A percentile compares a stretch with the other conserved stretches of the same genome.
phyloP scores from a whole-genome alignment of 139 green algal species.

The Micractinium sp. region DNA sequence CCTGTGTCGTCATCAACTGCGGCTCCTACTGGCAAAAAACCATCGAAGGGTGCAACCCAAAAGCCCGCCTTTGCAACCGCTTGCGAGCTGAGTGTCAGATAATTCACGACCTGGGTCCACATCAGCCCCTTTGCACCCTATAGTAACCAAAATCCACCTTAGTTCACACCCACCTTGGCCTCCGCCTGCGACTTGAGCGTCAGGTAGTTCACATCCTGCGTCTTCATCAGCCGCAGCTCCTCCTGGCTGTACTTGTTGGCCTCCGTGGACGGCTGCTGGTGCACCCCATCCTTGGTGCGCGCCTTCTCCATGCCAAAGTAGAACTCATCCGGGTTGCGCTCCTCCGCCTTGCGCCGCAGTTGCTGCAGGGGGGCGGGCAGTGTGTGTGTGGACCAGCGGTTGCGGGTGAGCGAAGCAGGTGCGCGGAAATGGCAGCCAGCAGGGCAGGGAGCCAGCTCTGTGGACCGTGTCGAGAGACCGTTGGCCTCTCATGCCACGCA shows the following conservation, averaged over 20 bases:
- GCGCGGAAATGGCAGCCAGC: neutral
- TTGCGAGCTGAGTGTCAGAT: too few relatives aligned
- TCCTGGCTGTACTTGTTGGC: slow-evolving; percentile 93
- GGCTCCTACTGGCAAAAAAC: too few relatives aligned
- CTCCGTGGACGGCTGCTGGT: slow-evolving; percentile 63
- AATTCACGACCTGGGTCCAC: neutral
- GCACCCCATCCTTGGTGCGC: slow-evolving; percentile 84
- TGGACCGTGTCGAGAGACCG: too few relatives aligned
- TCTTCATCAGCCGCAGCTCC: slow-evolving; percentile 94
- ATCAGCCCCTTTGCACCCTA: neutral
- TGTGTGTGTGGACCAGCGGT: neutral
- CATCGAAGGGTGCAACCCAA: too few relatives aligned
- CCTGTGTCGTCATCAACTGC: too few relatives aligned
- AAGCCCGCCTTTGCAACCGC: too few relatives aligned
- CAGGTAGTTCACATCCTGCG: slow-evolving; percentile 92
- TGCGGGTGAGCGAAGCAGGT: neutral
- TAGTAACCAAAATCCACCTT: too few relatives aligned
- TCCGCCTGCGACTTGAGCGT: slow-evolving; percentile 78
- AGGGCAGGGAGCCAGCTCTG: neutral
- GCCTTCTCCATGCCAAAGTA: slow-evolving; percentile 97
- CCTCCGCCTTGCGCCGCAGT: slow-evolving; percentile 89
- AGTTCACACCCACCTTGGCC: slow-evolving; percentile 60
- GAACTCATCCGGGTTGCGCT: slow-evolving; percentile 98
- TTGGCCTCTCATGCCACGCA: too few relatives aligned
- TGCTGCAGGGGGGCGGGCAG: slow-evolving; percentile 49